Conservation (phyloP, 2,329 filamentous ascomycete genomes). For the Neofusicoccum sp. region DNA sequence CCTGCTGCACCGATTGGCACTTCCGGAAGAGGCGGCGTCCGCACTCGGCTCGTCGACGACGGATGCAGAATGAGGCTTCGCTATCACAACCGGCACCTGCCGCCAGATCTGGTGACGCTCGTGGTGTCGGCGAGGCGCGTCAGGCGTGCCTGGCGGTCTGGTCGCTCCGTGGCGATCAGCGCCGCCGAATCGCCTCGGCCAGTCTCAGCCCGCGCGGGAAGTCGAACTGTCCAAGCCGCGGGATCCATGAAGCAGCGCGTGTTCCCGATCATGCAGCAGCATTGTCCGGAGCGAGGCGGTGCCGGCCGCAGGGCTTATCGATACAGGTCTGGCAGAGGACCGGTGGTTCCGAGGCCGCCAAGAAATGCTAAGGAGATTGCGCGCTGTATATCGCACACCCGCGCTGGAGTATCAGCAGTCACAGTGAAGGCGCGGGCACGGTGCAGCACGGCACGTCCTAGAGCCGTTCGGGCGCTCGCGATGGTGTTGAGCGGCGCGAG, state of each 20-base stretch:
- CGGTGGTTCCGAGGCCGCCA: background rate
- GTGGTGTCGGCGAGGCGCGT: background rate
- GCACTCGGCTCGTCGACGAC: background rate
- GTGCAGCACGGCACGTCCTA: no score
- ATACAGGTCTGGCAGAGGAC: background rate
- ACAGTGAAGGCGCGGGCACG: background rate
- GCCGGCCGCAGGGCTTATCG: background rate
- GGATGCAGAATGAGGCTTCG: background rate
- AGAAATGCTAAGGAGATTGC: background rate
- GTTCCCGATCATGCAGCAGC: slow-evolving; percentile 9
- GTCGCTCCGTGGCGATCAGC: background rate
- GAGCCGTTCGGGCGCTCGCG: background rate
- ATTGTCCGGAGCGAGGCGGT: background rate
- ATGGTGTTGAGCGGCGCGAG: slow-evolving; percentile 8
- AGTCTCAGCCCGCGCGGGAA: background rate
- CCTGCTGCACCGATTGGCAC: slow-evolving; percentile 5
- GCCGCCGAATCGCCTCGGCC: background rate
- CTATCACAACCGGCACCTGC: background rate
- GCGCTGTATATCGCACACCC: background rate
- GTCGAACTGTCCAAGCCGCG: background rate
- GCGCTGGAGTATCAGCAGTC: background rate
- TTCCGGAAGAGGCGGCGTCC: background rate
- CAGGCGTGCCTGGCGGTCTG: background rate
- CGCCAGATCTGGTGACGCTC: background rate
- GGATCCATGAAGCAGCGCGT: background rate